Evolutionary conservation across 192 early-diverging fungal species (phyloP).

Genomic region (Podila epigama): DNA sequence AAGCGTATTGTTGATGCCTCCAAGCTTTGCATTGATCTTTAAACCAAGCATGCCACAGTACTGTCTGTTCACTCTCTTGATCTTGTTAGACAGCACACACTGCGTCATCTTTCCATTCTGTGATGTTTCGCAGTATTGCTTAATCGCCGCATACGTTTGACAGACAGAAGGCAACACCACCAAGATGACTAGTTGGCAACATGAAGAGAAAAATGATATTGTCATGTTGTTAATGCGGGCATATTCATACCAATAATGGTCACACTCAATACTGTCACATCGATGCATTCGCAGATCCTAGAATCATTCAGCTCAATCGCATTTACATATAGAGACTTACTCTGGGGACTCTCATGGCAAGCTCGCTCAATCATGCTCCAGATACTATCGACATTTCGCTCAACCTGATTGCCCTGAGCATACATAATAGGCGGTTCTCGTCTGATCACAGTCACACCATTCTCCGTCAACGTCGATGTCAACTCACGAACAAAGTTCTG

Average conservation of each 20-base stretch:
- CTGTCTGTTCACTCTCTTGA: slow-evolving; percentile 52
- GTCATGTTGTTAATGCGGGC: too few species aligned
- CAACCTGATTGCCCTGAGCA: slow-evolving; percentile 20
- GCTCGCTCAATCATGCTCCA: slow-evolving; percentile 63
- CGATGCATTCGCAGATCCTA: slow-evolving; percentile 69
- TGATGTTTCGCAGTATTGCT: slow-evolving; percentile 24
- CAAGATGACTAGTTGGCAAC: slow-evolving; percentile 43
- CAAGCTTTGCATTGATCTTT: slow-evolving; percentile 88
- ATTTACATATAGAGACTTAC: slow-evolving; percentile 1
- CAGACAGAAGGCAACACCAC: slow-evolving; percentile 27
- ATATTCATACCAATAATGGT: too few species aligned
- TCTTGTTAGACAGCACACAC: slow-evolving; percentile 51
- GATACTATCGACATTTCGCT: slow-evolving; percentile 66
- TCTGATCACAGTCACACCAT: slow-evolving; percentile 48
- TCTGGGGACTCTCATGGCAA: slow-evolving; percentile 43
- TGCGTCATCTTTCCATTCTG: slow-evolving; percentile 35
- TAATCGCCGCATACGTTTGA: slow-evolving; percentile 29
- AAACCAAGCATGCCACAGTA: slow-evolving; percentile 90
- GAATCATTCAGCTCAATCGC: slow-evolving; percentile 63
- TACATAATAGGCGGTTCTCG: slow-evolving; percentile 45
- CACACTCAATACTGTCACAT: too few species aligned
- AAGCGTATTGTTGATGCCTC: slow-evolving; percentile 73
- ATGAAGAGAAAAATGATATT: too few species aligned
- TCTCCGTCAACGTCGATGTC: slow-evolving; percentile 66
- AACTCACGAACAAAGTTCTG: slow-evolving; percentile 72